Conservation (phyloP, 1,139 yeast species). For the Yamadazyma oceani region DNA sequence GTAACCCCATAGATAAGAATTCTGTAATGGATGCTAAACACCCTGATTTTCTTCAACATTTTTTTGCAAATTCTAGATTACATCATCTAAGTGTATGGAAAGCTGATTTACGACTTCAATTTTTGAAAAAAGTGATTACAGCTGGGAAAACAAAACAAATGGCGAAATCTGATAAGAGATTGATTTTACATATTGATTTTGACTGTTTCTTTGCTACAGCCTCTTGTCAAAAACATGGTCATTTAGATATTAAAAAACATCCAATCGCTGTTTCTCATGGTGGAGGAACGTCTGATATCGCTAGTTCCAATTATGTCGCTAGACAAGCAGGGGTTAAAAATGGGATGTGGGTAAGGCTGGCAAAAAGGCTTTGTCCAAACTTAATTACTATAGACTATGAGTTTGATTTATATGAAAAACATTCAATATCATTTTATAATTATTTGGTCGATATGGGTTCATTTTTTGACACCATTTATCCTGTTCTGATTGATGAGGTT, state of each 20-base stretch:
- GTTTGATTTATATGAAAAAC: conserved; percentile 66
- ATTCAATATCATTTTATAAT: conserved; percentile 48
- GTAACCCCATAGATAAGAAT: conserved; percentile 3
- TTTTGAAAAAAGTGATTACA: conserved; percentile 43
- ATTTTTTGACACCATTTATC: conserved; percentile 61
- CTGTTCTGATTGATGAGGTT: conserved; percentile 92
- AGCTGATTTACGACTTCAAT: conserved; percentile 64
- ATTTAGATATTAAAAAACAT: conserved; percentile 51
- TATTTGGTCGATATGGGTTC: conserved; percentile 49
- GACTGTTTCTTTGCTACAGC: conserved; percentile 94
- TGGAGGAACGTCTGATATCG: conserved; percentile 67
- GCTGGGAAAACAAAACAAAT: conserved; percentile 8
- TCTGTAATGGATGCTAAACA: conserved; percentile 58
- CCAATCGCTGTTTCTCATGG: conserved; percentile 92
- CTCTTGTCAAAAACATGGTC: conserved; percentile 59
- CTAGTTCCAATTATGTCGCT: conserved; percentile 89
- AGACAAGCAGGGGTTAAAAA: conserved; percentile 70
- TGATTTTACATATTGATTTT: conserved; percentile 81
- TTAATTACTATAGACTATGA: conserved; percentile 67
- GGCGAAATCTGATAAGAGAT: conserved; percentile 12
- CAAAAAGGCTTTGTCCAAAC: conserved; percentile 63
- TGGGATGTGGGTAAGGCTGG: conserved; percentile 86
- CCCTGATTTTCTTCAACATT: conserved; percentile 70
- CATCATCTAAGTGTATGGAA: conserved; percentile 92
- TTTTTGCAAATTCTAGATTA: conserved; percentile 77